Evolutionary conservation across 2,329 filamentous ascomycete species (phyloP), one percentile per base, ranked within the genome.

Genomic region (Rhynchosporium graminicola): DNA sequence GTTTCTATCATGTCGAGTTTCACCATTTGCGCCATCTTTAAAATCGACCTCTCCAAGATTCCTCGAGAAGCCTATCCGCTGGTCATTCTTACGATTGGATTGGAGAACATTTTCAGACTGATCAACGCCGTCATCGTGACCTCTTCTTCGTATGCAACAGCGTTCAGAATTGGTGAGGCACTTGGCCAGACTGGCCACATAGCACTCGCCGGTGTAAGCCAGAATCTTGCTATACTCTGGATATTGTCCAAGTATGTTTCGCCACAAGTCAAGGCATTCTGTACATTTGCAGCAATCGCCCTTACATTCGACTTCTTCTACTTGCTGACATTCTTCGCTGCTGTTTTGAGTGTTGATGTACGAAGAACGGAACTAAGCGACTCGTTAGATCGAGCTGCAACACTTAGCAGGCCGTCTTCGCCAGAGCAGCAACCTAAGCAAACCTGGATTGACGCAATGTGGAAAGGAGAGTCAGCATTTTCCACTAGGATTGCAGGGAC

Each of bases 1-100:
- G 83, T 90, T 40, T 90, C 89, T 15, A 87, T 92, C 69, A 81
- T 91, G 76, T 90, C 89, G 3, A 92, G 89, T 74, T 91, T 94
- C 71, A 92, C 90, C 0, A 80, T 94, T 43, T 93, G 90, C 71
- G 89, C 89, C 40, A 81, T 92, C 51, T 82, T 92, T 66, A 87
- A 88, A 65, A 84, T 93, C 70, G 88, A 93, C 70, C 77, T 94
- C 15, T 90, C 88, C 9, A 86, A 85, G 67, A 88, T 94, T 56
- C 90, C 90, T 2, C 82, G 87, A 64, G 87, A 87, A 58, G 86
- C 86, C 42, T 94, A 92, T 72, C 90, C 90, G 0, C 82, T 91
- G 9, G 88, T 91, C n/a, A 84, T 93, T 8, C 80, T 92, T 45
- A 83, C 87, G 1, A 60, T 92, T 77, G 91, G 90, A 56, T 77